Evolutionary conservation across 2,329 filamentous ascomycete species (phyloP), one percentile per base, ranked within the genome.

Genomic region (Lojkania enalia): DNA sequence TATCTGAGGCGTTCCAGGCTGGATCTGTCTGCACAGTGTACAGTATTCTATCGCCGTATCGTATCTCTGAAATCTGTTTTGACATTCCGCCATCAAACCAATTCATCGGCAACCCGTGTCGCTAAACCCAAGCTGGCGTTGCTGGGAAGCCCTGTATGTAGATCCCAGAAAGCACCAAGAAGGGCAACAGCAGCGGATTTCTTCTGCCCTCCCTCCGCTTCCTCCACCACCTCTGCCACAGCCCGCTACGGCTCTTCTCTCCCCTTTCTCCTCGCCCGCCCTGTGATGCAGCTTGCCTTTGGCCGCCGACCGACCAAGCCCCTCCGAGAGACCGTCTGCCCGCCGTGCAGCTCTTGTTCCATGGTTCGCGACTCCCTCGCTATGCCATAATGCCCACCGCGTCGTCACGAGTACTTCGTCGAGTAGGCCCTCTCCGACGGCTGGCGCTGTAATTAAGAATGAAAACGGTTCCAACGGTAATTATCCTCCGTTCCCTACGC

Each of bases 391-490:
- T 72, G 70, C 67, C 56, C 64, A 59, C 61, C 61, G 61, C 57
- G 57, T 60, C 52, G 55, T 61, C 62, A 61, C 64, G 55, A 62
- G 60, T 57, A 58, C 58, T 57, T 61, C 58, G 62, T 64, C 63
- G 63, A 69, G 61, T 60, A 64, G 67, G 57, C 63, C 60, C 55
- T 63, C 54, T 58, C 63, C 55, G 62, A 63, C 62, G 64, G 59
- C 62, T 60, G 56, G 54, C 21, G 58, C 55, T 60, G 54, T 61
- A 62, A 64, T 48, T 49, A 67, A 73, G 69, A 64, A 74, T 74
- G 71, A 74, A 72, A 71, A 74, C 70, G 49, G 67, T 72, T 66
- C 69, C 71, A 60, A 72, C 70, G 70, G 71, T 74, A 71, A 63
- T 31, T 58, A 54, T 49, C 38, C 27, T 42, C 19, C 49, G 50